Evolutionary conservation across 169 alveolate species (phyloP).

Genomic region (Eimeria necatrix): DNA sequence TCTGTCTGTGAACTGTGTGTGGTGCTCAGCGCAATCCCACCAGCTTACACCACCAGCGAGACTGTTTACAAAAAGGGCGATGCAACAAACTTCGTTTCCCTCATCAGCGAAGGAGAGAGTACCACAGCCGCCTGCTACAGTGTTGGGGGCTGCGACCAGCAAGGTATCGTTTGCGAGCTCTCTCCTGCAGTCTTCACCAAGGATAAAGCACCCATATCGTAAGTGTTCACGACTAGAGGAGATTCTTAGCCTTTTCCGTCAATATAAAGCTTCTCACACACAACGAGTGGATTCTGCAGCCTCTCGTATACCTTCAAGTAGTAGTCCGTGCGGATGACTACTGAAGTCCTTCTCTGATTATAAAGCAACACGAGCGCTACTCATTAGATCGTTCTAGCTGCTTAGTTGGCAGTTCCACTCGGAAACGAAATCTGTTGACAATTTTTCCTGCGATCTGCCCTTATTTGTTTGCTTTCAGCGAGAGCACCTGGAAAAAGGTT

Average conservation of each 20-base stretch:
- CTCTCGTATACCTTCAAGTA: no score
- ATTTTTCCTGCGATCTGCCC: background rate
- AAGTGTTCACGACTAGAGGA: background rate
- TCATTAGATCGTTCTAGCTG: background rate
- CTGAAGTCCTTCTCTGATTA: background rate
- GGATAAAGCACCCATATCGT: slow-evolving; percentile 15
- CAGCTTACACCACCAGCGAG: background rate
- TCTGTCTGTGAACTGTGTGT: no score
- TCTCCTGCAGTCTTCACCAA: background rate
- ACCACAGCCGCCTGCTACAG: slow-evolving; percentile 44
- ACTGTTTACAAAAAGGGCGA: background rate
- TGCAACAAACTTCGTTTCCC: slow-evolving; percentile 57
- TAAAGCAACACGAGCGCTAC: background rate
- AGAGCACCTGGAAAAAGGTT: slow-evolving; percentile 29
- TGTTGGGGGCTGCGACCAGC: slow-evolving; percentile 13
- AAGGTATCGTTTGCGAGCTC: slow-evolving; percentile 54
- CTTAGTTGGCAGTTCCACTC: background rate
- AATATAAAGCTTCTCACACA: no score
- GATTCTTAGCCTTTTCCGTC: no score
- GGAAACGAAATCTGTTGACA: background rate
- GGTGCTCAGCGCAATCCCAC: background rate
- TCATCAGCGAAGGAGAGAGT: slow-evolving; percentile 16
- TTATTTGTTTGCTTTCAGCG: background rate
- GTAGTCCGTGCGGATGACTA: no score
- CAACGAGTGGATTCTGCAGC: no score